Evolutionary conservation across 2,329 filamentous ascomycete species (phyloP), one percentile per base, ranked within the genome.

Genomic region (Calcarisporium arbuscula): DNA sequence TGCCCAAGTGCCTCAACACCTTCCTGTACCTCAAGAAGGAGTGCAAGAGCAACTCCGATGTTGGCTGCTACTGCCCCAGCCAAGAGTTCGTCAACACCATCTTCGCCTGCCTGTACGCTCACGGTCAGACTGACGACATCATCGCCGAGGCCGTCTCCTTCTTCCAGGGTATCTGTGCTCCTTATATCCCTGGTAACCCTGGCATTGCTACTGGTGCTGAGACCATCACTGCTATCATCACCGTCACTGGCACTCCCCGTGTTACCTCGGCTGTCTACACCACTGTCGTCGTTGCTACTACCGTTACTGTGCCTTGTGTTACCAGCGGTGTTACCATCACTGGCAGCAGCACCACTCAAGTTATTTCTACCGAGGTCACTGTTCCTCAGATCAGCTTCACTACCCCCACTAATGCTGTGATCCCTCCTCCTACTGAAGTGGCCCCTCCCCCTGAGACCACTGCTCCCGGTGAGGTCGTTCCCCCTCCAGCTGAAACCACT

Each of bases 1-100:
- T 95, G 32, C 89, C 90, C 44, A 78, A 78, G 55, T 96, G 90
- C 70, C 68, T 96, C 64, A 92, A 90, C 75, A 94, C 88, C 52
- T 95, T 87, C 85, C 64, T 94, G 52, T 74, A 77, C 57, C 64
- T 71, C 41, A 74, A 83, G 32, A 41, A 52, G 33, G 67, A 74
- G 55, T 96, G 90, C 77, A 72, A 72, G 50, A 80, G 85, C 66
- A 95, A 95, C 79, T 81, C 82, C 28, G 86, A 95, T 54, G 64
- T 72, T 40, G 62, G 65, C 46, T 96, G 90, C 77, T 95, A 85
- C 81, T 96, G 90, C 78, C 83, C 85, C 48, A 74, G 82, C 55
- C 60, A 72, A 41, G 66, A 77, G 36, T 90, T 92, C 64, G 84
- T 88, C 54, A 69, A 78, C 59, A 81, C 80, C 54, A 78, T 95